phyloP scores from a whole-genome alignment of 1,284 basidiomycete genomes.

The Leccinum griseonigrum region DNA sequence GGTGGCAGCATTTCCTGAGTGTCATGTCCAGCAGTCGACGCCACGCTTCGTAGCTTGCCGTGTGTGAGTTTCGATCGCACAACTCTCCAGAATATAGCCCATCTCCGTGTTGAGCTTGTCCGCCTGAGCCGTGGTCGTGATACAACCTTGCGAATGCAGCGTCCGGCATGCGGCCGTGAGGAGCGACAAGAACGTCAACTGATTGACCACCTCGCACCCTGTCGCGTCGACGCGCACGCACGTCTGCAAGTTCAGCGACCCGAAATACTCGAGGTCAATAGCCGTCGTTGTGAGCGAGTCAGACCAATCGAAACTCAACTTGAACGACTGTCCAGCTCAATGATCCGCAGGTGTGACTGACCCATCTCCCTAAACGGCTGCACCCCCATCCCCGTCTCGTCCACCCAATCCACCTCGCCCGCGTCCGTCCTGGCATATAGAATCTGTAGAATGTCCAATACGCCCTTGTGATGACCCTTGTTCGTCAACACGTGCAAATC shows the following conservation, averaged over 20 bases:
- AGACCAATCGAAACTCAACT: conserved; percentile 63
- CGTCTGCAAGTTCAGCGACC: neutral
- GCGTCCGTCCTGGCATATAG: conserved; percentile 51
- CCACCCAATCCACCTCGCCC: conserved; percentile 38
- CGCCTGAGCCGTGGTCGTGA: conserved; percentile 42
- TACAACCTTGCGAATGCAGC: conserved; percentile 65
- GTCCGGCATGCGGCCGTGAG: conserved; percentile 59
- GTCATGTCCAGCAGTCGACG: conserved; percentile 64
- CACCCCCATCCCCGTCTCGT: too few relatives aligned
- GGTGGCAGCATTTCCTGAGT: conserved; percentile 17
- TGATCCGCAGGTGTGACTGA: conserved; percentile 80
- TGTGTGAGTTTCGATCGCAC: conserved; percentile 81
- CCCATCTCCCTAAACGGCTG: conserved; percentile 74
- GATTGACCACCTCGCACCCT: conserved; percentile 85
- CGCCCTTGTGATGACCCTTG: too few relatives aligned
- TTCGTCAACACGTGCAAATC: too few relatives aligned
- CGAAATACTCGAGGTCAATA: conserved; percentile 53
- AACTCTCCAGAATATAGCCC: conserved; percentile 74
- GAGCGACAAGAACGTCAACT: conserved; percentile 64
- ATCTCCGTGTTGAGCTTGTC: conserved; percentile 72
- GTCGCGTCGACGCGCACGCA: conserved; percentile 55
- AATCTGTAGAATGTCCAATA: too few relatives aligned
- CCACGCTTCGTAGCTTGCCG: conserved; percentile 73
- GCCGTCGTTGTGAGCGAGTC: conserved; percentile 34
- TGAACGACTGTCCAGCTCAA: conserved; percentile 84